These are phyloP conservation scores for Colletotrichum sp. DNA, from an alignment of 2,329 filamentous ascomycete species.

Conservation along the genomic window DNA sequence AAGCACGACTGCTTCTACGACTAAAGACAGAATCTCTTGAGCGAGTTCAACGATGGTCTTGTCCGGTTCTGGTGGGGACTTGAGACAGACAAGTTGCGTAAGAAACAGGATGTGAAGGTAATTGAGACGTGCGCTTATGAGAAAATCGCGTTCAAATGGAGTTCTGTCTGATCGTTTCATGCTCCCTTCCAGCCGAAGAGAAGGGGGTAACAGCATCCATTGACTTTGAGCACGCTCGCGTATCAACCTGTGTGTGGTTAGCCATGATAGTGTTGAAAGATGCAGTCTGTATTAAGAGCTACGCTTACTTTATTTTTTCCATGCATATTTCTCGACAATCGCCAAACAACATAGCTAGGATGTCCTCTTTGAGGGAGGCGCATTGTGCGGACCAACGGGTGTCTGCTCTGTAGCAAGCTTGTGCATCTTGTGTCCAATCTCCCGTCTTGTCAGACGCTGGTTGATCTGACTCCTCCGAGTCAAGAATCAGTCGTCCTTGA, in stretches of 20 bases:
- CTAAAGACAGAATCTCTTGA: not conserved
- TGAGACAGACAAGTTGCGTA: not conserved
- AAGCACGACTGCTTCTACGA: not conserved
- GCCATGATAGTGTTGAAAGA: not conserved
- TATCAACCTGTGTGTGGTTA: not conserved
- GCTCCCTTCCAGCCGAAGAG: not conserved
- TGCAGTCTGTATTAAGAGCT: not conserved
- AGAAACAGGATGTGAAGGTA: not conserved
- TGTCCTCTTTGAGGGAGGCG: not conserved
- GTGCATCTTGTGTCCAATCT: not conserved
- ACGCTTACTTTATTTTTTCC: not conserved
- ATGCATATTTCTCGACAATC: not conserved
- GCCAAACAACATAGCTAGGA: not conserved
- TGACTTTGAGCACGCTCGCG: not conserved
- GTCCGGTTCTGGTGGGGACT: not conserved
- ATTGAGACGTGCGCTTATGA: not conserved
- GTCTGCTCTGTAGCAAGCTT: not conserved
- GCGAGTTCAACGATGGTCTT: not conserved
- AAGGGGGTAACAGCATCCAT: not conserved
- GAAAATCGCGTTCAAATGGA: not conserved
- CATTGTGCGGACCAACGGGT: not conserved
- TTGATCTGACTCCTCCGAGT: not conserved
- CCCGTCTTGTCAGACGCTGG: not conserved
- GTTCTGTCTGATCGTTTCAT: not conserved
- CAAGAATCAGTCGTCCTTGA: not conserved